phyloP scores from a whole-genome alignment of 352 stramenopile genomes.

The Thalassiosira sp. region DNA sequence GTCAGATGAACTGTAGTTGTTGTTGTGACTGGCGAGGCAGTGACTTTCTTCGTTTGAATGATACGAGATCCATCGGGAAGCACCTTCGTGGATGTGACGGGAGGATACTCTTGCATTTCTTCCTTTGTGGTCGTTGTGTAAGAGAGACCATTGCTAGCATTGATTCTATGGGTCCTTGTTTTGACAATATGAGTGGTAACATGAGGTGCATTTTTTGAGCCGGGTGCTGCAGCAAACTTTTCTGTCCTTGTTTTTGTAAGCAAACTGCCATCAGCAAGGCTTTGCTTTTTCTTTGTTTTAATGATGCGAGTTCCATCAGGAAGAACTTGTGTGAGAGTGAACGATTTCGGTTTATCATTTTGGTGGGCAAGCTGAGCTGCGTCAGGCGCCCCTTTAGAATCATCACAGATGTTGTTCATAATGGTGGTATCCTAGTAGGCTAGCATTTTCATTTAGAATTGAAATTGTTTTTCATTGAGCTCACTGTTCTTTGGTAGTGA shows the following conservation, averaged over 20 bases:
- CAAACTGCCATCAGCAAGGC: neutral
- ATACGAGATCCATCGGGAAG: conserved; percentile 3
- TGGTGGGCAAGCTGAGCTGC: neutral
- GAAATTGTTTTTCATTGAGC: too few species aligned
- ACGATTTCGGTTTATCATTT: neutral
- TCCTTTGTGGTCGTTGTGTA: neutral
- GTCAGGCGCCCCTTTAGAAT: too few species aligned
- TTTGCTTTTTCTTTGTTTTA: neutral
- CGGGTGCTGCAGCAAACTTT: neutral
- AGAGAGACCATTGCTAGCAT: neutral
- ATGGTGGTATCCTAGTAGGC: too few species aligned
- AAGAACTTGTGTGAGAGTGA: too few species aligned
- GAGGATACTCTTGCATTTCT: neutral
- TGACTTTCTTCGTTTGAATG: neutral
- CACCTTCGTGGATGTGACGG: neutral
- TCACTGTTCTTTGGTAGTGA: too few species aligned
- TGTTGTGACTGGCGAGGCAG: neutral
- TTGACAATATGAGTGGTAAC: neutral
- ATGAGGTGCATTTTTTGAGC: neutral
- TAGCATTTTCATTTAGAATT: too few species aligned
- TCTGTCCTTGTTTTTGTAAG: neutral
- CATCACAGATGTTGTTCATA: too few species aligned
- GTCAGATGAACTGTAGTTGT: neutral
- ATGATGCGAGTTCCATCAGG: conserved; percentile 6
- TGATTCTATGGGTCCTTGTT: neutral